phyloP scores from a whole-genome alignment of 2,329 filamentous ascomycete species.

The Colletotrichum cereale region DNA sequence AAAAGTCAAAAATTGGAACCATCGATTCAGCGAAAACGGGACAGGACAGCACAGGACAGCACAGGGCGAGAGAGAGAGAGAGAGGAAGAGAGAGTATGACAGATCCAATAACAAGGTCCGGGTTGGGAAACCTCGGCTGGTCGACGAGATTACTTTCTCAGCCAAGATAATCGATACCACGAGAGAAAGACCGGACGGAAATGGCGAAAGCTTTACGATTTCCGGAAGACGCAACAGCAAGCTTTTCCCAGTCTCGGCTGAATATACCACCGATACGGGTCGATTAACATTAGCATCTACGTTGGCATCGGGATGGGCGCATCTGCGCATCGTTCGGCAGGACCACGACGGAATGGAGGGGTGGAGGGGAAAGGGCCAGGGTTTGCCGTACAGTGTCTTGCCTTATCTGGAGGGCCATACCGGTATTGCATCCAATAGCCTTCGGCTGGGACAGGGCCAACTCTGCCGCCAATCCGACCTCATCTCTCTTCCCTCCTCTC shows the following conservation, averaged over 20 bases:
- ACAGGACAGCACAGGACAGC: no score
- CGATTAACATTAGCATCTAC: background rate
- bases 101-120: background rate
- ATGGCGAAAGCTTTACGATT: background rate
- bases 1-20: background rate
- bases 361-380: background rate
- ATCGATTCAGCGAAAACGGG: background rate
- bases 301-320: background rate
- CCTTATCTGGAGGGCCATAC: background rate
- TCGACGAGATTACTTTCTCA: constrained; percentile 11
- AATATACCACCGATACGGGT: constrained; percentile 17
- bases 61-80: background rate
- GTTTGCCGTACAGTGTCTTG: background rate
- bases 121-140: background rate
- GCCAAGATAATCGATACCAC: background rate
- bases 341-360: background rate
- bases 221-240: constrained; percentile 4
- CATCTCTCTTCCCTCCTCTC: background rate
- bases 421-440: no score
- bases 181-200: constrained; percentile 9
- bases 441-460: background rate
- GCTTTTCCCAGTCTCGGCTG: constrained; percentile 25
- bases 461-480: background rate
- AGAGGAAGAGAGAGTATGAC: background rate
- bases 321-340: background rate